Percentiles rank a stretch among this genome's conserved stretches.
phyloP scores from a whole-genome alignment of 352 stramenopile species.

The Phytophthora sp. region DNA sequence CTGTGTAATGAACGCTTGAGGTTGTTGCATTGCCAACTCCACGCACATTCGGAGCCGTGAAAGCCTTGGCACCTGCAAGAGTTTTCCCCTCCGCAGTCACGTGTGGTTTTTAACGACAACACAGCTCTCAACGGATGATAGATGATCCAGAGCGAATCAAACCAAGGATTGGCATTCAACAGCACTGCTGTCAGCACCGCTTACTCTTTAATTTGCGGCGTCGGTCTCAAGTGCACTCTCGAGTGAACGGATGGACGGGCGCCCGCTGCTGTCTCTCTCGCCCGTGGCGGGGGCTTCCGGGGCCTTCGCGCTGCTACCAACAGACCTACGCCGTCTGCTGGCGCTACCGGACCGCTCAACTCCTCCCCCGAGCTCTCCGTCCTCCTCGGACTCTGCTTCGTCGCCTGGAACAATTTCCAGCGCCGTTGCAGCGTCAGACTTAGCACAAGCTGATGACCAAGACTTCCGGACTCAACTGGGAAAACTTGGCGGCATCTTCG shows the following conservation, averaged over 20 bases:
- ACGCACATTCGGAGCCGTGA: no score
- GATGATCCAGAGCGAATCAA: no score
- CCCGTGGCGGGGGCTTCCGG: not conserved
- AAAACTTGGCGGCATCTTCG: slow-evolving; percentile 47
- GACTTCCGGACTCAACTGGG: slow-evolving; percentile 35
- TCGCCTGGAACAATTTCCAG: slow-evolving; percentile 18
- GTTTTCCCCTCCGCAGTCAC: no score
- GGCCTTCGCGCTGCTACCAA: slow-evolving; percentile 16
- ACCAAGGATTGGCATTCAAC: no score
- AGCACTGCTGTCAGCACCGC: no score
- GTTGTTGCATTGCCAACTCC: no score
- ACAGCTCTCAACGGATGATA: no score
- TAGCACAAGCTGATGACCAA: not conserved
- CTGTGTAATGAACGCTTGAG: no score
- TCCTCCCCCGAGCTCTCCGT: not conserved
- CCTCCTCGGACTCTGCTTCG: slow-evolving; percentile 8
- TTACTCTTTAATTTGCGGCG: slow-evolving; percentile 18
- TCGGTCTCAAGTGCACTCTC: slow-evolving; percentile 1
- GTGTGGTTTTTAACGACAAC: no score
- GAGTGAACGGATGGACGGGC: slow-evolving; percentile 22
- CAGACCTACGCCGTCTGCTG: slow-evolving; percentile 21
- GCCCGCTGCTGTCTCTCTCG: slow-evolving; percentile 14
- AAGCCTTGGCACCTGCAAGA: no score
- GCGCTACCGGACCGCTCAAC: not conserved
- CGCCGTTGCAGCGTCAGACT: slow-evolving; percentile 7